Base-by-base conservation (phyloP, 805 yeast genomes). In the Zygoascus bituminiphila region DNA sequence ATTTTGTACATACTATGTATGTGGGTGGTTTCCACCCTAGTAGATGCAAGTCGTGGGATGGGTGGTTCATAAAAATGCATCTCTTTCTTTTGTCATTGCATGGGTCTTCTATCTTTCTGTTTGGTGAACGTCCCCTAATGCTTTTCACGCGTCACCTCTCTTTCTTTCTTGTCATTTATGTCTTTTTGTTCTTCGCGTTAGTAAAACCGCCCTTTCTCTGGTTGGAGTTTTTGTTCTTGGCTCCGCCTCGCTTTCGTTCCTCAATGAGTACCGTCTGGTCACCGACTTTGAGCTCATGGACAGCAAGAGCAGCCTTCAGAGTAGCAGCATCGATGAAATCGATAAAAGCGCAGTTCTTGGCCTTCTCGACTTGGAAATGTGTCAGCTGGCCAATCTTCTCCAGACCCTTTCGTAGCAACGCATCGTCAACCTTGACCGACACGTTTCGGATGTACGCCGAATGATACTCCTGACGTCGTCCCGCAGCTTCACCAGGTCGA, bases 361-460 rank as follows among this genome's bases (percentile, higher is more conserved):
- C 46, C 43, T 61, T 53, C 41, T 61, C 60, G 35, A 66, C 57
- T 45, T 67, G 68, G 52, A 65, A 57, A 46, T 66, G 68, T 25
- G 58, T 58, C 46, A 66, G 48, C 22, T 48, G 47, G 31, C 70
- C 70, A 44, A 63, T 59, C 26, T 52, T 45, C 15, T 54, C 54
- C 10, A 66, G 61, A 17, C 63, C 68, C 19, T 57, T 50, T 36
- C 51, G 48, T n/a, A 66, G 57, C 26, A 52, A 54, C 15, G 36
- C 50, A 17, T 56, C 61, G 51, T 60, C 56, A 12, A 63, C 62
- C 23, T 54, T 48, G 24, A 41, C 52, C 38, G 58, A 50, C 20
- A 66, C 66, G 33, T 65, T 61, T 51, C 64, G 65, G 54, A 66
- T 56, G 55, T 63, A 66, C 17, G 66, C 71, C 8, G 70, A 67